Evolutionary conservation across 805 yeast species (phyloP).

Genomic region (Monosporozyma aquatica): DNA sequence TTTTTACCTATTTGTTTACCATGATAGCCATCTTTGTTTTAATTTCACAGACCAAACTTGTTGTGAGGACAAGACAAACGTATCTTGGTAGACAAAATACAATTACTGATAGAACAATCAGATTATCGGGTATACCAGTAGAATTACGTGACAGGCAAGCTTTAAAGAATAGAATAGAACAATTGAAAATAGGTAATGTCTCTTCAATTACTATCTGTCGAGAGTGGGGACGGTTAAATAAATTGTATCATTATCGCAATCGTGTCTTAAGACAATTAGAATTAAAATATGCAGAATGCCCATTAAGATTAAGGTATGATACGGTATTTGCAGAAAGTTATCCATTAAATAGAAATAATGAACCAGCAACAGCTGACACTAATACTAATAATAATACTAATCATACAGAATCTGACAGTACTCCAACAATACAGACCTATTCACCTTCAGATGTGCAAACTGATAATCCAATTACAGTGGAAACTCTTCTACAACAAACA

Average conservation of each 20-base stretch:
- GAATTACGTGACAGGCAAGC: constrained; percentile 63
- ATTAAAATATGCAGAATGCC: constrained; percentile 33
- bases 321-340: constrained; percentile 21
- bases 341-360: constrained; percentile 9
- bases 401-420: no score
- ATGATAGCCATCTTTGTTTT: constrained; percentile 50
- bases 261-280: constrained; percentile 51
- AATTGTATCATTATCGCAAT: constrained; percentile 51
- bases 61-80: constrained; percentile 68
- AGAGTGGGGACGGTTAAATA: constrained; percentile 74
- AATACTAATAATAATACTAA: no score
- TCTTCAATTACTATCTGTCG: constrained; percentile 69
- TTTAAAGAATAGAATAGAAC: constrained; percentile 65
- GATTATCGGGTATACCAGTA: constrained; percentile 82
- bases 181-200: constrained; percentile 72
- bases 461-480: constrained; percentile 5
- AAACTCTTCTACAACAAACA: constrained; percentile 1
- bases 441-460: not conserved
- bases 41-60: constrained; percentile 59
- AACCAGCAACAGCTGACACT: not conserved
- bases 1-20: constrained; percentile 82
- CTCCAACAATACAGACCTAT: not conserved
- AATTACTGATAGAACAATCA: constrained; percentile 82
- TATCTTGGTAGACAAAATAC: constrained; percentile 82
- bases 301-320: constrained; percentile 18